phyloP scores from a whole-genome alignment of 768 basidiomycete genomes.

The Collybiopsis luxurians region DNA sequence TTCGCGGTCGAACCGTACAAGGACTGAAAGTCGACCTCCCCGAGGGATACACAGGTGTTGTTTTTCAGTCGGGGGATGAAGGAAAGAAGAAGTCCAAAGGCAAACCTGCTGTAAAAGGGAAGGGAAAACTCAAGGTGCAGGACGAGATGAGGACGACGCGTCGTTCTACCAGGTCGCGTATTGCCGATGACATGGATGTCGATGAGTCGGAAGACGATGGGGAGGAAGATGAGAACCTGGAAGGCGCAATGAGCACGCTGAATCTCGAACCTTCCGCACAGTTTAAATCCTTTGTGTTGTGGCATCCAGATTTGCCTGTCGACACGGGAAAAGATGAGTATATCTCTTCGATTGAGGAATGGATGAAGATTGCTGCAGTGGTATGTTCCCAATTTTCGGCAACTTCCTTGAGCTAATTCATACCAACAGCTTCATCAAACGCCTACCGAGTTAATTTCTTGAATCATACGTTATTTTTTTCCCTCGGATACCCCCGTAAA shows the following conservation, averaged over 20 bases:
- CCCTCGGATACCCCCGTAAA: no score
- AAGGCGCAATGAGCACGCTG: constrained; percentile 19
- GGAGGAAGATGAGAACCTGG: constrained; percentile 26
- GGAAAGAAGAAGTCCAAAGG: constrained; percentile 14
- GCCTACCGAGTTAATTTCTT: not conserved
- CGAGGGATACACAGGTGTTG: constrained; percentile 63
- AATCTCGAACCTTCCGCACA: constrained; percentile 38
- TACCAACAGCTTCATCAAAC: not conserved
- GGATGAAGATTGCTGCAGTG: constrained; percentile 63
- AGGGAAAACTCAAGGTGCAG: constrained; percentile 11
- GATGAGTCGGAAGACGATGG: constrained; percentile 24
- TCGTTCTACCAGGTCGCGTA: constrained; percentile 17
- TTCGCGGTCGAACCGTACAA: constrained; percentile 74
- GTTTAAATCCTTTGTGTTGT: constrained; percentile 70
- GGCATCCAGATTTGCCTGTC: constrained; percentile 71
- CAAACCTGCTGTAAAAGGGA: constrained; percentile 11
- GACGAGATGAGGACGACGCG: constrained; percentile 18
- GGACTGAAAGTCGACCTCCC: constrained; percentile 64
- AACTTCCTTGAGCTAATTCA: not conserved
- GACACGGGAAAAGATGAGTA: constrained; percentile 76
- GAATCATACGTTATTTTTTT: no score
- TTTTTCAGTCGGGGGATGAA: constrained; percentile 39
- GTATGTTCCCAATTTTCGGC: constrained; percentile 33
- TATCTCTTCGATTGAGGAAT: constrained; percentile 62
- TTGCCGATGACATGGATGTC: constrained; percentile 21